Evolutionary conservation across 2,329 filamentous ascomycete species (phyloP).

Genomic region (Sporothrix brunneoviolacea): DNA sequence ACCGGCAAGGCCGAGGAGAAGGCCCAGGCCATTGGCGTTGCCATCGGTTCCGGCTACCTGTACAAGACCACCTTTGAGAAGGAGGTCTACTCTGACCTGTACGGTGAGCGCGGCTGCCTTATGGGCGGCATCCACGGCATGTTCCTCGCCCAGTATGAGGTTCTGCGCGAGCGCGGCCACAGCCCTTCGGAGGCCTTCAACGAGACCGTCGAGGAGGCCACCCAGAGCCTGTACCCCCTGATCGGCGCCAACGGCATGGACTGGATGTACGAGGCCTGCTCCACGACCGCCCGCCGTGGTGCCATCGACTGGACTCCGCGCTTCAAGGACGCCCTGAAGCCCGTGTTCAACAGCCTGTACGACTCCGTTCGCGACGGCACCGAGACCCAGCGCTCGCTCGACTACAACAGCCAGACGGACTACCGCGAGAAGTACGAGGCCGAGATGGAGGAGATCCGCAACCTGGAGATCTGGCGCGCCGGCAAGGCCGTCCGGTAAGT

Average conservation of each 20-base stretch:
- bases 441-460: slow-evolving; percentile 97
- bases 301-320: slow-evolving; percentile 96
- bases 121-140: slow-evolving; percentile 99
- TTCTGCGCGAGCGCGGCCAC: slow-evolving; percentile 97
- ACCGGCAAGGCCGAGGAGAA: slow-evolving; percentile 98
- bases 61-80: slow-evolving; percentile 99
- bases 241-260: slow-evolving; percentile 98
- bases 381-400: slow-evolving; percentile 93
- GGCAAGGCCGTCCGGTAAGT: slow-evolving; percentile 89
- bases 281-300: slow-evolving; percentile 93
- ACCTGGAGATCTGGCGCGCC: slow-evolving; percentile 97
- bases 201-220: slow-evolving; percentile 99
- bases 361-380: slow-evolving; percentile 82
- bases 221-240: slow-evolving; percentile 93
- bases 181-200: slow-evolving; percentile 98
- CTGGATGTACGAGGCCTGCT: slow-evolving; percentile 99
- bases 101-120: slow-evolving; percentile 98
- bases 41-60: slow-evolving; percentile 95
- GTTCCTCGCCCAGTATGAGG: slow-evolving; percentile 99
- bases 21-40: slow-evolving; percentile 92
- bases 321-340: slow-evolving; percentile 98
- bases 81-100: slow-evolving; percentile 99
- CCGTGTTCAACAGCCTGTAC: slow-evolving; percentile 96
- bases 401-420: slow-evolving; percentile 93
- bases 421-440: slow-evolving; percentile 97